Conservation (phyloP, 2,329 filamentous ascomycete genomes). For the Fusarium piperis region DNA sequence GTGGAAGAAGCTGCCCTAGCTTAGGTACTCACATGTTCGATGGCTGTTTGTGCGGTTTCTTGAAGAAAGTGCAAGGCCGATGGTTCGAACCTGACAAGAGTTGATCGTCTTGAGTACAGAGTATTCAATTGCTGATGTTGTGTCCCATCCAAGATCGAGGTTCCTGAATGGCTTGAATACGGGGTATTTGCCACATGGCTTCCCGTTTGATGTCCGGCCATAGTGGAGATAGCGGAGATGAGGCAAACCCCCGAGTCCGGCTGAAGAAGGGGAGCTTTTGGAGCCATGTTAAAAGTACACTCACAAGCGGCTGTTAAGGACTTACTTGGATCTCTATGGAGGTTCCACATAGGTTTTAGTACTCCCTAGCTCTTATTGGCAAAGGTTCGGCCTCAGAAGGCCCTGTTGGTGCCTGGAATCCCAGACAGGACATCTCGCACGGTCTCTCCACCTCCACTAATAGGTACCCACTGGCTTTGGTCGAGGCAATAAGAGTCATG, state of each 20-base stretch:
- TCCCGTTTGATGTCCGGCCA: neutral
- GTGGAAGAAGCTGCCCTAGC: neutral
- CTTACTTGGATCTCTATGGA: neutral
- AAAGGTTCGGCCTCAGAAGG: neutral
- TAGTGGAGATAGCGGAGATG: neutral
- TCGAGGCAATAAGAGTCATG: neutral
- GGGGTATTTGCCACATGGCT: neutral
- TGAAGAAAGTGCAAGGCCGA: neutral
- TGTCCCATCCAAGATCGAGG: neutral
- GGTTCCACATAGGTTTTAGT: accelerated
- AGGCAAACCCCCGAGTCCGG: neutral
- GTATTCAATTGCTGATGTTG: neutral
- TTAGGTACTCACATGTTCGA: neutral
- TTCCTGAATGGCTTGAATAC: neutral
- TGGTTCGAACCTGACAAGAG: neutral
- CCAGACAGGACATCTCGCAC: neutral
- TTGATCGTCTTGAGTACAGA: neutral
- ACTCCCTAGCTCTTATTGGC: neutral
- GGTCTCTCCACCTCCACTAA: neutral
- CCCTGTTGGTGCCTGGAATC: neutral
- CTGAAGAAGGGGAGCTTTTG: neutral
- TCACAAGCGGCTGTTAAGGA: neutral
- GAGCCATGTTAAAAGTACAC: neutral
- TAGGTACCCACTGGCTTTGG: neutral
- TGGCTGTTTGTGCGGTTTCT: neutral